Conservation (phyloP, 164 flowering plant species). For the Annona squamosa region DNA sequence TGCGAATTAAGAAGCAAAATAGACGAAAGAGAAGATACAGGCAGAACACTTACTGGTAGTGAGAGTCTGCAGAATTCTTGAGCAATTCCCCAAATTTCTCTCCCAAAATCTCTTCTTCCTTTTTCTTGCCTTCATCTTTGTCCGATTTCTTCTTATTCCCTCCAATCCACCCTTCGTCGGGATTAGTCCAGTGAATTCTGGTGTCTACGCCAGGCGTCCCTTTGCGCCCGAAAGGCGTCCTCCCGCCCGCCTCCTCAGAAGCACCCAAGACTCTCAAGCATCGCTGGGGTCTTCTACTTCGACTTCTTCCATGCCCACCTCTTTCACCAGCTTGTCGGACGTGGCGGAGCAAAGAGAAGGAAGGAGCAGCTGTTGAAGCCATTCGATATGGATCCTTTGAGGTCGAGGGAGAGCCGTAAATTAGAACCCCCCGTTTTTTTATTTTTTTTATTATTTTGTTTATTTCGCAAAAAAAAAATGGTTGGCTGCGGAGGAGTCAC, state of each 20-base stretch:
- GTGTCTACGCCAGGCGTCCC: slow-evolving; percentile 73
- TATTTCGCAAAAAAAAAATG: neutral
- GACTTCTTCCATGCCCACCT: neutral
- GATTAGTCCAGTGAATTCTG: slow-evolving; percentile 79
- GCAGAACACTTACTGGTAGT: slow-evolving; percentile 62
- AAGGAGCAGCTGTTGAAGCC: slow-evolving; percentile 17
- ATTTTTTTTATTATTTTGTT: neutral
- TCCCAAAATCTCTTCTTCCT: slow-evolving; percentile 31
- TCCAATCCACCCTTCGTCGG: slow-evolving; percentile 88
- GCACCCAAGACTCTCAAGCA: neutral
- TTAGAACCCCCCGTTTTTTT: neutral
- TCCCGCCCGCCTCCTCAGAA: neutral
- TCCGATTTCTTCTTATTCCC: slow-evolving; percentile 14
- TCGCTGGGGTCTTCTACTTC: neutral
- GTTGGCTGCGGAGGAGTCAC: neutral
- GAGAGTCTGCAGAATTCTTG: slow-evolving; percentile 54
- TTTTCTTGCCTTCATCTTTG: slow-evolving; percentile 20
- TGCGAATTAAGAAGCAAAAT: too few species aligned
- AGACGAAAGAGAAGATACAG: neutral
- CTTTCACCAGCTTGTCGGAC: neutral
- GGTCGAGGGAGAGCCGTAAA: neutral
- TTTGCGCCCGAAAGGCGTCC: slow-evolving; percentile 8
- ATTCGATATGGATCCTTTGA: slow-evolving; percentile 1
- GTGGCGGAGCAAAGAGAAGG: slow-evolving; percentile 10
- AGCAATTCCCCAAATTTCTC: slow-evolving; percentile 68